Evolutionary conservation across 495 filamentous ascomycete genomes (phyloP), one percentile per base, ranked within the genome.

Genomic region (Oidiodendron maius): DNA sequence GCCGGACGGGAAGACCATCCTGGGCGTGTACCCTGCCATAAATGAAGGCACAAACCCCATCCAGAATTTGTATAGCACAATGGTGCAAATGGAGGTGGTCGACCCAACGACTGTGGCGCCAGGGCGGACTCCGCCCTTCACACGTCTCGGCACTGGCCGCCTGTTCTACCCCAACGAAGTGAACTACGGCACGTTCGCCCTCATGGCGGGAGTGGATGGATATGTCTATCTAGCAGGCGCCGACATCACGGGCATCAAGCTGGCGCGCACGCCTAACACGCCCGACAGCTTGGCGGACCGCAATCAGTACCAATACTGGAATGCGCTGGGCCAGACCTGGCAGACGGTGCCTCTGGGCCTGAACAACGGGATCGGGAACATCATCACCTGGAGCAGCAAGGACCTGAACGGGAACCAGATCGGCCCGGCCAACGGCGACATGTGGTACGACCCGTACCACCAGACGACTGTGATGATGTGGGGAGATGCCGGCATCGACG

Each of bases 81-180:
- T 42, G 40, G 40, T 42, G 4, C 40, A 42, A 42, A 42, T 42
- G 40, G 25, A 42, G 10, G 40, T 42, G 17, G 25, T 22, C 3
- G 3, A 6, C 20, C 40, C 40, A 13, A 4, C 21, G 11, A 6
- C 40, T 15, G 40, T 22, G 6, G 17, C 40, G 4, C 12, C 20
- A 3, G 40, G 40, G 10, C 17, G 40, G 4, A 42, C 21, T 20
- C 40, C 40, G 4, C 40, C 40, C 9, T 42, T 42, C 20, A 42
- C 11, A 8, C 11, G 40, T 16, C 40, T 42, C 20, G 40, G 40
- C 3, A 42, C 11, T 23, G 40, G 40, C 4, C 11, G 40, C 13
- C 15, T 42, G 11, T 42, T 42, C 15, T 42, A 42, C 15, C 40
- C 40, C 6, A 20, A 9, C 5, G 40, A 42, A 42, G 40, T 42